These are phyloP conservation scores for Periconia macrospinosa DNA, from an alignment of 2,329 filamentous ascomycete genomes.

Conservation along the genomic window DNA sequence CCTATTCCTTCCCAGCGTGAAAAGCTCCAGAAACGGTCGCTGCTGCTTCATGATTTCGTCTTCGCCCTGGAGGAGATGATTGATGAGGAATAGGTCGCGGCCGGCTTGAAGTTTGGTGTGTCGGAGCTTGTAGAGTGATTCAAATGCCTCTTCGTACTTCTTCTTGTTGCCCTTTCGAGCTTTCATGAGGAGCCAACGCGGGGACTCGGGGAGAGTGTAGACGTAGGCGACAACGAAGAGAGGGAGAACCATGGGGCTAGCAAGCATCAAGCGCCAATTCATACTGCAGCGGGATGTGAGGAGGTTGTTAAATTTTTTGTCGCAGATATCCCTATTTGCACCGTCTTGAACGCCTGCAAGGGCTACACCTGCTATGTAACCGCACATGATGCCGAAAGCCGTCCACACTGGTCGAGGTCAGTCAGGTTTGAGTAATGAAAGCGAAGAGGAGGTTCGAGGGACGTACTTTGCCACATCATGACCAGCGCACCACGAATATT, in stretches of 20 bases:
- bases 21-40: constrained; percentile 56
- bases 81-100: constrained; percentile 47
- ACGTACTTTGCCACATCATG: constrained; percentile 47
- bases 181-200: constrained; percentile 44
- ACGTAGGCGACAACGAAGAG: constrained; percentile 43
- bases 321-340: background rate
- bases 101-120: constrained; percentile 46
- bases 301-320: background rate
- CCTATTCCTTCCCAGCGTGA: constrained; percentile 69
- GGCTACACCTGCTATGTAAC: constrained; percentile 44
- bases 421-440: background rate
- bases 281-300: background rate
- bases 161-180: constrained; percentile 24
- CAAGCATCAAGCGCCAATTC: constrained; percentile 44
- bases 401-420: constrained; percentile 32
- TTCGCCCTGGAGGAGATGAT: constrained; percentile 41
- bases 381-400: constrained; percentile 51
- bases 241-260: constrained; percentile 44
- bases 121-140: constrained; percentile 43
- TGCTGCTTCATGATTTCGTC: constrained; percentile 39
- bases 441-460: background rate
- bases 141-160: constrained; percentile 42
- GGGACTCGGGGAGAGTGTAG: constrained; percentile 47
- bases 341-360: constrained; percentile 31
- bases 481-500: constrained; percentile 53